Evolutionary conservation across 768 basidiomycete species (phyloP), one percentile per base, ranked within the genome.

Genomic region (Amanita thiersii): DNA sequence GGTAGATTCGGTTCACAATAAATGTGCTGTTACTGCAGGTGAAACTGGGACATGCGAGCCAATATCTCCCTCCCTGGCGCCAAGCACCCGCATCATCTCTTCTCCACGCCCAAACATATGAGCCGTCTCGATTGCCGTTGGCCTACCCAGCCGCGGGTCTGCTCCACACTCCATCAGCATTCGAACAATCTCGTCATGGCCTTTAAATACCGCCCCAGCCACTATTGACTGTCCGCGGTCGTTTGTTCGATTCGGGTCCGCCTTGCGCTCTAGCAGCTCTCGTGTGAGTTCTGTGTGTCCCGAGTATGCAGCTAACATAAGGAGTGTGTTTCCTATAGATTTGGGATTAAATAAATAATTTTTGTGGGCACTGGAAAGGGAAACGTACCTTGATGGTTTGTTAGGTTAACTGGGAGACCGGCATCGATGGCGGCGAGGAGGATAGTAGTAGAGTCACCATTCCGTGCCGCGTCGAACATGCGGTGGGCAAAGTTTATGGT

Each of bases 201-300:
- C 73, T 57, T 88, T 88, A 64, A 86, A 89, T 0, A 87, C 75
- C 0, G 80, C 85, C 2, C 86, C 86, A 5, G 86, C 80, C 15
- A 89, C 62, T 17, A 84, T 77, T 6, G 81, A 78, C 50, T 88
- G 86, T 0, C 74, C 75, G 2, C 72, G 66, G 50, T 87, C 83
- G 56, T 89, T 89, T 38, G 77, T 52, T 8, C 75, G 64, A 51
- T 86, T 79, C 1, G 78, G 74, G 56, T 87, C 81, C 28, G 75
- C 82, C 2, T 73, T 72, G 24, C 70, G 67, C 4, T 59, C 50
- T 35, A 86, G 57, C 19, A 89, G 68, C 10, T 66, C 68, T 34
- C 62, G 62, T 1, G 73, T 62, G 14, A 83, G 71, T 1, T 66
- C 60, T 0, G 62, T 56, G 50, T 86, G 81, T 1, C 85, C 85